A percentile compares a stretch with the other conserved stretches of the same genome.
Conservation (phyloP, 257 asterid species). For the Ilex asprella region DNA sequence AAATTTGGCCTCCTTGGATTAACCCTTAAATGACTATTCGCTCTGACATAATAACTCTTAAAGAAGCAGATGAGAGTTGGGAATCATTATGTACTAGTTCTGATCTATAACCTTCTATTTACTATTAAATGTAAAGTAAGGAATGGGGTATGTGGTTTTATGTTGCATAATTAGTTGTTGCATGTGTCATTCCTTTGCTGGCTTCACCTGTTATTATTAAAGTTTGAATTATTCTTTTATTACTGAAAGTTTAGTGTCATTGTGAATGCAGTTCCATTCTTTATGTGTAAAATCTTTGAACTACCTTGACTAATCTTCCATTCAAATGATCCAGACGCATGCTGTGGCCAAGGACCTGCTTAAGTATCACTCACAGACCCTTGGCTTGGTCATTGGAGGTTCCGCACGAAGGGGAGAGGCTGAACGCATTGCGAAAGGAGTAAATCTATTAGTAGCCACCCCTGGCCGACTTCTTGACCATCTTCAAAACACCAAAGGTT, state of each 20-base stretch:
- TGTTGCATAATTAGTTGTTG: too few relatives aligned
- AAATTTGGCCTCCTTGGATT: too few relatives aligned
- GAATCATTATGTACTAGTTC: too few relatives aligned
- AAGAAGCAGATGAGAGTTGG: too few relatives aligned
- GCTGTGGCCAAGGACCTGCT: conserved; percentile 82
- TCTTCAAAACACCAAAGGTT: conserved; percentile 84
- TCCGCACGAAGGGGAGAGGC: conserved; percentile 71
- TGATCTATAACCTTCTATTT: too few relatives aligned
- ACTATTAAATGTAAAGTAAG: too few relatives aligned
- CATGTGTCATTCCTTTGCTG: too few relatives aligned
- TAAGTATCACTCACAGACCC: conserved; percentile 86
- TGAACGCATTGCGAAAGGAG: conserved; percentile 76
- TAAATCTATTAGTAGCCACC: conserved; percentile 69
- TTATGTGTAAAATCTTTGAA: background rate
- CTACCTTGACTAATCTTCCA: conserved; percentile 2
- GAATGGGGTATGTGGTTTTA: too few relatives aligned
- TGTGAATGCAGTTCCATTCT: background rate
- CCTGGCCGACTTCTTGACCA: conserved; percentile 99
- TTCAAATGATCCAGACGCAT: conserved; percentile 56
- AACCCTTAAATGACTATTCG: too few relatives aligned
- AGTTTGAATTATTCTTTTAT: too few relatives aligned
- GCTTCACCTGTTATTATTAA: too few relatives aligned
- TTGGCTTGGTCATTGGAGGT: conserved; percentile 83
- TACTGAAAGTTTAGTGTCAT: background rate
- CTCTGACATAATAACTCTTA: too few relatives aligned